Percentiles rank a stretch among this genome's conserved stretches.
Evolutionary conservation across 1,284 basidiomycete species (phyloP).

Genomic region (Vanrija sp.): DNA sequence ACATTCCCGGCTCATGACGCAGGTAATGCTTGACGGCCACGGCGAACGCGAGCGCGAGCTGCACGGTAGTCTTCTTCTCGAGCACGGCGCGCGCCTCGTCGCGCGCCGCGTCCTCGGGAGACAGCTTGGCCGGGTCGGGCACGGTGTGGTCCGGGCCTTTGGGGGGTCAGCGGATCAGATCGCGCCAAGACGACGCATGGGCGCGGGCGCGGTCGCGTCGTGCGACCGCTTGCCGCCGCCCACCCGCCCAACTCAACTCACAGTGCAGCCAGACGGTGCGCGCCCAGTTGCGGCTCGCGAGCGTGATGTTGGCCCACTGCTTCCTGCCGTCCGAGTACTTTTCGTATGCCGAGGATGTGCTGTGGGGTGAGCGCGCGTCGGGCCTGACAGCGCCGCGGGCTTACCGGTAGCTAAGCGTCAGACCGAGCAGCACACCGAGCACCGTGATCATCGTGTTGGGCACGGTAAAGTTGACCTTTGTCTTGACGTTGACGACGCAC

Average conservation of each 20-base stretch:
- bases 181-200: no score
- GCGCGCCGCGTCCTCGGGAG: conserved; percentile 45
- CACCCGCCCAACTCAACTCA: conserved; percentile 6
- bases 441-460: conserved; percentile 43
- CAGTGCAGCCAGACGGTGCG: conserved; percentile 45
- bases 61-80: conserved; percentile 70
- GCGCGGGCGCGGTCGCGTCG: no score
- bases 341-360: conserved; percentile 71
- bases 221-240: no score
- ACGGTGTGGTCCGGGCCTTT: conserved; percentile 34
- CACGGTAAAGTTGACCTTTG: conserved; percentile 26
- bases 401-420: conserved; percentile 43
- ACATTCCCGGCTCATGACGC: conserved; percentile 62
- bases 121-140: conserved; percentile 18
- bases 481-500: conserved; percentile 35
- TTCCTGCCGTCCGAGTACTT: conserved; percentile 68
- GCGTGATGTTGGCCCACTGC: conserved; percentile 65
- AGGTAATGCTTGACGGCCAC: conserved; percentile 52
- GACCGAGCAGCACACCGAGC: conserved; percentile 39
- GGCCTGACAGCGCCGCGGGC: not conserved
- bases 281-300: conserved; percentile 49
- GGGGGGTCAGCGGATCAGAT: not conserved
- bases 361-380: conserved; percentile 14
- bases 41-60: conserved; percentile 60
- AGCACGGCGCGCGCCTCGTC: conserved; percentile 55